A percentile compares a stretch with the other conserved stretches of the same genome.
Conservation (phyloP, 805 yeast genomes). For the Tetrapisispora pingtungensis region DNA sequence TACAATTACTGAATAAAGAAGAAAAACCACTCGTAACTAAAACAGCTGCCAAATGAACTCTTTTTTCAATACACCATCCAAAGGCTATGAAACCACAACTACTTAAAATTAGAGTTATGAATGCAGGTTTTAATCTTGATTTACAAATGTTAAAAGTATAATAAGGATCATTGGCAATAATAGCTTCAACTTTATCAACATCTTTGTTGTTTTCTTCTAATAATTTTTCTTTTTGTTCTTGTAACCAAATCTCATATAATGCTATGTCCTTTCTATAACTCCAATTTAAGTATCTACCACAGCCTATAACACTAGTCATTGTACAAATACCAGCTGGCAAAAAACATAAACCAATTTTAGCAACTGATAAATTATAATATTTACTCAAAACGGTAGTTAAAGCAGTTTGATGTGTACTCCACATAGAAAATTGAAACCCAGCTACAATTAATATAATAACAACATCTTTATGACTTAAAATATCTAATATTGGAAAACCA, state of each 20-base stretch:
- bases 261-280: conserved; percentile 24
- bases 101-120: conserved; percentile 34
- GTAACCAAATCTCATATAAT: conserved; percentile 16
- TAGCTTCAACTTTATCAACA: conserved; percentile 11
- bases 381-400: conserved; percentile 44
- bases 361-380: conserved; percentile 41
- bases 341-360: conserved; percentile 60
- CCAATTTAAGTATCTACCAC: conserved; percentile 50
- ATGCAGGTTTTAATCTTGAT: conserved; percentile 43
- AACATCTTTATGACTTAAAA: conserved; percentile 37
- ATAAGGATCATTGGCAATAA: conserved; percentile 17
- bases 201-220: conserved; percentile 15
- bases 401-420: conserved; percentile 63
- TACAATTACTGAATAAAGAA: conserved; percentile 49
- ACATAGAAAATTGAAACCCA: conserved; percentile 54
- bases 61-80: conserved; percentile 62
- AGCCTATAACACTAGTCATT: conserved; percentile 44
- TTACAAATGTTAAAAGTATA: conserved; percentile 43
- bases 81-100: conserved; percentile 38
- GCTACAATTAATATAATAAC: conserved; percentile 43
- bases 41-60: conserved; percentile 42
- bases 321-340: conserved; percentile 67
- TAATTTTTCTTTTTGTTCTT: conserved; percentile 9
- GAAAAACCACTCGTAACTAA: conserved; percentile 48
- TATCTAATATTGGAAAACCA: conserved; percentile 33